Conservation (phyloP, 257 asterid species). For the Rubia yunnanensis region DNA sequence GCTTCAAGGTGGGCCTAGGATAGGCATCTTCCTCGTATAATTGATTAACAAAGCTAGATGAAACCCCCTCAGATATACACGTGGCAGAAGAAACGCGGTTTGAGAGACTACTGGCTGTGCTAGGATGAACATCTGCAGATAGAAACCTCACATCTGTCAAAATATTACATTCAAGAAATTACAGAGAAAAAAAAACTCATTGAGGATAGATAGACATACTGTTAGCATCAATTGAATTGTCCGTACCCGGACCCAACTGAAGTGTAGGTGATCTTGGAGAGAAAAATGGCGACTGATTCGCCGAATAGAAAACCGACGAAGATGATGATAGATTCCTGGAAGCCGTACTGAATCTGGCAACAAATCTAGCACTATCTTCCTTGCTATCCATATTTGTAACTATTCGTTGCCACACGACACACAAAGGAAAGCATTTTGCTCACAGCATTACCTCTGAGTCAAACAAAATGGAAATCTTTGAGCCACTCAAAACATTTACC, state of each 20-base stretch:
- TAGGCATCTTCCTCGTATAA: constrained; percentile 26
- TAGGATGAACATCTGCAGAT: constrained; percentile 26
- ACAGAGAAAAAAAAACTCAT: constrained; percentile 17
- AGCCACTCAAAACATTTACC: background rate
- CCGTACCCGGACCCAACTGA: constrained; percentile 17
- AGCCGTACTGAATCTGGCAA: constrained; percentile 46
- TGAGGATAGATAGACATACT: constrained; percentile 26
- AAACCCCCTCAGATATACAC: constrained; percentile 36
- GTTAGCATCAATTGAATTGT: constrained; percentile 16
- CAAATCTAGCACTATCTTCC: constrained; percentile 52
- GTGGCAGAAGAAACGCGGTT: constrained; percentile 48
- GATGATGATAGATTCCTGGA: constrained; percentile 81
- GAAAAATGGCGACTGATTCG: constrained; percentile 87
- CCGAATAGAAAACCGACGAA: constrained; percentile 86
- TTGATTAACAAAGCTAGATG: constrained; percentile 30
- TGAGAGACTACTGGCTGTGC: constrained; percentile 26
- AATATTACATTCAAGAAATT: constrained; percentile 28
- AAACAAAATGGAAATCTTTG: constrained; percentile 4
- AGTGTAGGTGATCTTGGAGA: constrained; percentile 58
- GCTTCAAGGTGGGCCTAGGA: constrained; percentile 36
- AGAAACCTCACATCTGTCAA: constrained; percentile 24
- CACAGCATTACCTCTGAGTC: constrained; percentile 26
- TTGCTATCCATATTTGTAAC: constrained; percentile 48
- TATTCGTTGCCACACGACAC: constrained; percentile 29
- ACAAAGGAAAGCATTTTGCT: constrained; percentile 29